These are phyloP conservation scores for Metschnikowia santaceciliae DNA, from an alignment of 805 yeast genomes.

Conservation along the genomic window DNA sequence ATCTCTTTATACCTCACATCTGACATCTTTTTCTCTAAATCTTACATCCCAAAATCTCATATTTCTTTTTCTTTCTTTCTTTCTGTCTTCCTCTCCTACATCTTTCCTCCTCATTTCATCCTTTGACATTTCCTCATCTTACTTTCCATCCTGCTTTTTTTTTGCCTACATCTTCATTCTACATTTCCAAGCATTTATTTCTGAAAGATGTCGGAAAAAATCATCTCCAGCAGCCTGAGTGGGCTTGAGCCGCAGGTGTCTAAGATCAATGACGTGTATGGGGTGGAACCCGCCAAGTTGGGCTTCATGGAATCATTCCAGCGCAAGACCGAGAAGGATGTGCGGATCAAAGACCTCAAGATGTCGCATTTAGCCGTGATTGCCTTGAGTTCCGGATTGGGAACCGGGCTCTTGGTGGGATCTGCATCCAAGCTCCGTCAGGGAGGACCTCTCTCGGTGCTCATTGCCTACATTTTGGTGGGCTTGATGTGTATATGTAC, in stretches of 20 bases:
- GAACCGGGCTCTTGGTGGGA: conserved; percentile 43
- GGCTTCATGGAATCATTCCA: conserved; percentile 17
- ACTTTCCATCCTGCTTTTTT: not conserved
- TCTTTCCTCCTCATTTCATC: not conserved
- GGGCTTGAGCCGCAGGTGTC: conserved; percentile 18
- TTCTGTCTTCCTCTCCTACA: not conserved
- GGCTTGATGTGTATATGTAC: conserved; percentile 29
- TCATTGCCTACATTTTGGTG: conserved; percentile 23
- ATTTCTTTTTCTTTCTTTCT: not conserved
- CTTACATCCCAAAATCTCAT: not conserved
- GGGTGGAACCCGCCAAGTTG: conserved; percentile 7
- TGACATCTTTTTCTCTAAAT: too few relatives aligned
- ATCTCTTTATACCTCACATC: not conserved
- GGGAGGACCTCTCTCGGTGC: conserved; percentile 25
- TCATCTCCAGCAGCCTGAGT: conserved; percentile 4
- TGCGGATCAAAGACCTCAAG: conserved; percentile 13
- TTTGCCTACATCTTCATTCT: too few relatives aligned
- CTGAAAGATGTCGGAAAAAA: conserved; percentile 1
- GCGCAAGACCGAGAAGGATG: conserved; percentile 11
- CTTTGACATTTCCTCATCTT: not conserved
- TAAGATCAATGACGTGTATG: conserved; percentile 8
- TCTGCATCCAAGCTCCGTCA: conserved; percentile 27
- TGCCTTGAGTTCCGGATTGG: conserved; percentile 36
- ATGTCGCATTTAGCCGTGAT: conserved; percentile 30
- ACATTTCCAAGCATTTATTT: too few relatives aligned